A percentile compares a stretch with the other conserved stretches of the same genome.
Conservation (phyloP, 495 filamentous ascomycete genomes). For the Parathielavia appendiculata region DNA sequence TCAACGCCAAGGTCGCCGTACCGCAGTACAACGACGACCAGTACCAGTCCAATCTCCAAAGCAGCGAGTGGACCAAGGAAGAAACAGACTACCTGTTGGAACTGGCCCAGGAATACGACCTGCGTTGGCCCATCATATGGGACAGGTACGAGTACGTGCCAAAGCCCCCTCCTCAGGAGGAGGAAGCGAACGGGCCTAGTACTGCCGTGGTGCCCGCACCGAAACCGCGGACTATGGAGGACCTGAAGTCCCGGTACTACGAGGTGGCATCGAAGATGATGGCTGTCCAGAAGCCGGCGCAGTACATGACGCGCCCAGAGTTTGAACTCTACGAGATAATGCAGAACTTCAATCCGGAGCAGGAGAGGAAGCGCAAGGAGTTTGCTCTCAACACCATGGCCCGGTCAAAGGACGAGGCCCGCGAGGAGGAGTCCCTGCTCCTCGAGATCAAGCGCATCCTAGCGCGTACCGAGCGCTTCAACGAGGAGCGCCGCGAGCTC, state of each 20-base stretch:
- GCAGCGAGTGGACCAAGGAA: slow-evolving; percentile 75
- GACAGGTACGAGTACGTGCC: slow-evolving; percentile 84
- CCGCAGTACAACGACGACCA: slow-evolving; percentile 81
- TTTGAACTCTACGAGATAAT: slow-evolving; percentile 77
- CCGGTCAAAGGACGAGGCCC: slow-evolving; percentile 77
- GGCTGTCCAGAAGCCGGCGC: slow-evolving; percentile 71
- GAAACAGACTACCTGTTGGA: slow-evolving; percentile 89
- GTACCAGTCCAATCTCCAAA: slow-evolving; percentile 70
- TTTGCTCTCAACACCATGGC: slow-evolving; percentile 73
- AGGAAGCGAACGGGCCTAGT: slow-evolving; percentile 26
- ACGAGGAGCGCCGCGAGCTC: slow-evolving; percentile 84
- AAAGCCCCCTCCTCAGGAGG: slow-evolving; percentile 30
- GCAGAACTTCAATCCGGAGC: slow-evolving; percentile 72
- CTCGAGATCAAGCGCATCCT: slow-evolving; percentile 87
- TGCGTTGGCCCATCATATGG: slow-evolving; percentile 86
- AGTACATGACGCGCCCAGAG: slow-evolving; percentile 79
- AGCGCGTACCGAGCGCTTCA: slow-evolving; percentile 70
- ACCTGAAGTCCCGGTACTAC: slow-evolving; percentile 89
- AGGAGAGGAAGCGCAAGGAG: slow-evolving; percentile 73
- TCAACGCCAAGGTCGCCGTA: slow-evolving; percentile 68
- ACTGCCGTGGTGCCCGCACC: slow-evolving; percentile 46
- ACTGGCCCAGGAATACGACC: slow-evolving; percentile 66
- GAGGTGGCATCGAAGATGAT: slow-evolving; percentile 78
- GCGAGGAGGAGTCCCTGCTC: slow-evolving; percentile 84
- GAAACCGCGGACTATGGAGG: slow-evolving; percentile 67